Evolutionary conservation across 108 stramenopile genomes (phyloP).

Genomic region (Thalassiosira profunda): DNA sequence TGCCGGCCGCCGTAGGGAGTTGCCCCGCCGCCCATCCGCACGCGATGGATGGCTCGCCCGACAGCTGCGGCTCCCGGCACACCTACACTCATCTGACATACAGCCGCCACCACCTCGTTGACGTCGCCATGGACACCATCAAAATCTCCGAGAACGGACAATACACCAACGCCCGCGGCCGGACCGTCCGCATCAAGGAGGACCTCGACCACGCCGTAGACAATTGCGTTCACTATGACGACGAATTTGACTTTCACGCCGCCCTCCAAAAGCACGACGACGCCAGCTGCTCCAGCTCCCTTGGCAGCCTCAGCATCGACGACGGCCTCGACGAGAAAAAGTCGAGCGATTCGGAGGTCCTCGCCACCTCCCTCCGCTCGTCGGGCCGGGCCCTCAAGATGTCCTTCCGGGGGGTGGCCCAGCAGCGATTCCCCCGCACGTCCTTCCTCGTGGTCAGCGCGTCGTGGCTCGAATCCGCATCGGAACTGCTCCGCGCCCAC

Average conservation of each 20-base stretch:
- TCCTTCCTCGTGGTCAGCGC: slow-evolving; percentile 44
- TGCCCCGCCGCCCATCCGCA: background rate
- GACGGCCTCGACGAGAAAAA: slow-evolving; percentile 9
- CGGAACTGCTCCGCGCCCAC: slow-evolving; percentile 27
- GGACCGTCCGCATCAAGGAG: slow-evolving; percentile 15
- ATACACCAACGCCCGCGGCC: slow-evolving; percentile 30
- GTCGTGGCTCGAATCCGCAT: slow-evolving; percentile 42
- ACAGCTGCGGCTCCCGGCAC: slow-evolving; percentile 5
- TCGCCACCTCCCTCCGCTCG: background rate
- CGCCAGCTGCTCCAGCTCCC: no score
- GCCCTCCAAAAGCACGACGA: slow-evolving; percentile 15
- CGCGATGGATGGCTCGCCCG: no score
- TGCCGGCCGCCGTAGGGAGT: background rate
- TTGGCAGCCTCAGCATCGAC: no score
- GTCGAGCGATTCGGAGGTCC: background rate
- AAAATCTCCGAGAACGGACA: slow-evolving; percentile 37
- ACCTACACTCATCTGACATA: slow-evolving; percentile 51
- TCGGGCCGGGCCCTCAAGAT: background rate
- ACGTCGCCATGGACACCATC: slow-evolving; percentile 44
- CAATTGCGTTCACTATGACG: slow-evolving; percentile 32
- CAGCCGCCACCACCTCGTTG: slow-evolving; percentile 40
- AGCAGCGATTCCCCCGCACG: slow-evolving; percentile 21
- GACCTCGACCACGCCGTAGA: slow-evolving; percentile 38
- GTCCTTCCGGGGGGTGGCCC: background rate
- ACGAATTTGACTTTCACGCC: slow-evolving; percentile 33